Evolutionary conservation across 106 monocot species (phyloP).

Genomic region (Narthecium ossifragum): DNA sequence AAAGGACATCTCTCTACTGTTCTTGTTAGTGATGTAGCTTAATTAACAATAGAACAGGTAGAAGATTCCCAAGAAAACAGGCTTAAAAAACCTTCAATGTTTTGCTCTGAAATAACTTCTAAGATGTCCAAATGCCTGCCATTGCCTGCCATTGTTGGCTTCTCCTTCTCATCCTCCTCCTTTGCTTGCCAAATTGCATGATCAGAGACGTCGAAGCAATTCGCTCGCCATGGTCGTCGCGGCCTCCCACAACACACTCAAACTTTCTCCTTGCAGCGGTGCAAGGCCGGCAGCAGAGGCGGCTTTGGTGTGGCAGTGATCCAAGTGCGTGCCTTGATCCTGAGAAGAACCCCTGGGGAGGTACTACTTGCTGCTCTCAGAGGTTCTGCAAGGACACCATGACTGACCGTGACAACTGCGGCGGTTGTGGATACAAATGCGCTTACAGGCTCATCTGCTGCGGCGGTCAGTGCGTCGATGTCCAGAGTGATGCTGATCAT

Average conservation of each 20-base stretch:
- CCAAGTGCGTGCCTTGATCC: constrained; percentile 14
- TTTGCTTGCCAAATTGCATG: background rate
- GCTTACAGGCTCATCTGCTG: constrained; percentile 17
- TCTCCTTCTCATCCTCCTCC: constrained; percentile 8
- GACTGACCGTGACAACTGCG: constrained; percentile 19
- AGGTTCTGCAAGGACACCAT: constrained; percentile 21
- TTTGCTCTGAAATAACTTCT: background rate
- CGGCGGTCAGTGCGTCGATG: constrained; percentile 16
- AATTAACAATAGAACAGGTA: constrained; percentile 6
- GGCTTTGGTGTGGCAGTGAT: constrained; percentile 5
- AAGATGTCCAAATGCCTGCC: constrained; percentile 20
- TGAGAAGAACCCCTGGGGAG: constrained; percentile 29
- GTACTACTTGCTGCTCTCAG: constrained; percentile 25
- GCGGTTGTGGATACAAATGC: constrained; percentile 17
- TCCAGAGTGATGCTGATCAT: constrained; percentile 5
- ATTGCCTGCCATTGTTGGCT: background rate
- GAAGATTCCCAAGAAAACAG: constrained; percentile 7
- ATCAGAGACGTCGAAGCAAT: background rate
- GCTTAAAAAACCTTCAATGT: background rate
- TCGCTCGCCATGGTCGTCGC: background rate
- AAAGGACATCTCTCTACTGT: background rate
- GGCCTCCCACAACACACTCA: constrained; percentile 9
- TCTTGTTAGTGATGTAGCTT: too few relatives aligned
- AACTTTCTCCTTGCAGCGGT: constrained; percentile 18
- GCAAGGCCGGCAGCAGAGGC: constrained; percentile 2